Conservation (phyloP, 257 asterid species). For the Catharanthus roseus region DNA sequence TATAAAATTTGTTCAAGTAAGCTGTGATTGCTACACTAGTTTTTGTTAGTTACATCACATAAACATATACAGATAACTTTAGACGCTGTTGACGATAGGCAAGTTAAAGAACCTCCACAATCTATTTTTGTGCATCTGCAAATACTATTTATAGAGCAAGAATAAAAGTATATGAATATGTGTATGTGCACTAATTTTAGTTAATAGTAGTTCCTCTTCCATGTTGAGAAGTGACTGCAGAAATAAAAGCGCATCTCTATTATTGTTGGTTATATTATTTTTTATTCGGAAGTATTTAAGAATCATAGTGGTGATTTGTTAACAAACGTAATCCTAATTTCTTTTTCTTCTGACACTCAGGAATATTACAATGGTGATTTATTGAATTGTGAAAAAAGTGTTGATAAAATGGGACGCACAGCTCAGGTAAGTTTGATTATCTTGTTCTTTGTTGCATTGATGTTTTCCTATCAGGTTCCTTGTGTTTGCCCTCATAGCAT, state of each 20-base stretch:
- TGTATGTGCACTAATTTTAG: not conserved
- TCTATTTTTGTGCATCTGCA: too few species aligned
- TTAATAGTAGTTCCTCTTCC: not conserved
- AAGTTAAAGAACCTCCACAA: too few species aligned
- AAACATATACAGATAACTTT: not conserved
- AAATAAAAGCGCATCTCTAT: not conserved
- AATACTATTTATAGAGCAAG: too few species aligned
- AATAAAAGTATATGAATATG: too few species aligned
- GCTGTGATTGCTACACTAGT: constrained; percentile 2
- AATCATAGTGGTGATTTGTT: too few species aligned
- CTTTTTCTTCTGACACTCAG: constrained; percentile 35
- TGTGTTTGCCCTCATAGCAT: not conserved
- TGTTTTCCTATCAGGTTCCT: not conserved
- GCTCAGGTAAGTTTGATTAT: constrained; percentile 53
- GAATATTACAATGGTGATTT: constrained; percentile 78
- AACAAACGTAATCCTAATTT: too few species aligned
- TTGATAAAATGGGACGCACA: constrained; percentile 94
- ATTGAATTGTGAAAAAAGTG: constrained; percentile 63
- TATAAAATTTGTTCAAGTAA: constrained; percentile 71
- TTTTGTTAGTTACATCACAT: not conserved
- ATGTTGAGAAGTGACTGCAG: not conserved
- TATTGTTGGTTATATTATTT: not conserved
- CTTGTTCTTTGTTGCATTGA: not conserved
- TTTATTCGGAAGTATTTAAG: not conserved
- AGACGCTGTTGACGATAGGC: too few species aligned